Conservation (phyloP, 2,329 filamentous ascomycete species). For the Fusarium sublunatum region DNA sequence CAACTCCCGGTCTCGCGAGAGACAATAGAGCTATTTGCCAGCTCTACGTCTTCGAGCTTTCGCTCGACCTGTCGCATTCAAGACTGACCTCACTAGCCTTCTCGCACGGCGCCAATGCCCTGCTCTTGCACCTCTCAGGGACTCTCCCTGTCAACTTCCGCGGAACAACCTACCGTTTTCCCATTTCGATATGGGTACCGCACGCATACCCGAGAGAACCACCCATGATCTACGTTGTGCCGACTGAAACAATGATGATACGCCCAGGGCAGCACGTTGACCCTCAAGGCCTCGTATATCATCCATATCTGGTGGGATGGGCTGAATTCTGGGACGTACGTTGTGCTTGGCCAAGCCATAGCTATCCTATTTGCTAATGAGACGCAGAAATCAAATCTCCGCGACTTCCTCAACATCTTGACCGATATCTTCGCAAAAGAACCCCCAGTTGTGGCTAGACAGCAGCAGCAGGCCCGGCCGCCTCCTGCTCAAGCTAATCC, state of each 20-base stretch:
- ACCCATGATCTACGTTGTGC: conserved; percentile 88
- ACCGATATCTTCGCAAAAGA: conserved; percentile 93
- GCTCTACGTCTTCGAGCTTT: conserved; percentile 23
- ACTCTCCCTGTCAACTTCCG: conserved; percentile 93
- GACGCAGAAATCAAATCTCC: conserved; percentile 79
- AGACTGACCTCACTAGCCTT: conserved; percentile 69
- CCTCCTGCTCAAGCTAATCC: conserved; percentile 48
- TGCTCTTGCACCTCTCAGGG: conserved; percentile 86
- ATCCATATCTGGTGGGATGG: conserved; percentile 95
- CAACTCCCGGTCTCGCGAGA: conserved; percentile 61
- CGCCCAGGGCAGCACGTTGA: conserved; percentile 95
- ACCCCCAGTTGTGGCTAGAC: conserved; percentile 85
- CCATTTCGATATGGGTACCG: conserved; percentile 91
- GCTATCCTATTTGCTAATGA: conserved; percentile 13
- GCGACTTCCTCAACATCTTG: conserved; percentile 84
- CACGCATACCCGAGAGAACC: conserved; percentile 88
- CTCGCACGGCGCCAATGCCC: conserved; percentile 85
- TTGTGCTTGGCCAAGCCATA: not conserved
- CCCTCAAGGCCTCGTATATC: conserved; percentile 91
- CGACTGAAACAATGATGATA: conserved; percentile 88
- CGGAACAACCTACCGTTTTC: conserved; percentile 89
- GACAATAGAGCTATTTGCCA: conserved; percentile 46
- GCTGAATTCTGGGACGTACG: conserved; percentile 88
- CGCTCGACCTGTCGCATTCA: conserved; percentile 13
- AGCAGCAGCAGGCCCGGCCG: conserved; percentile 58